Conservation (phyloP, 2,329 filamentous ascomycete species). For the Clathrospora elynae region DNA sequence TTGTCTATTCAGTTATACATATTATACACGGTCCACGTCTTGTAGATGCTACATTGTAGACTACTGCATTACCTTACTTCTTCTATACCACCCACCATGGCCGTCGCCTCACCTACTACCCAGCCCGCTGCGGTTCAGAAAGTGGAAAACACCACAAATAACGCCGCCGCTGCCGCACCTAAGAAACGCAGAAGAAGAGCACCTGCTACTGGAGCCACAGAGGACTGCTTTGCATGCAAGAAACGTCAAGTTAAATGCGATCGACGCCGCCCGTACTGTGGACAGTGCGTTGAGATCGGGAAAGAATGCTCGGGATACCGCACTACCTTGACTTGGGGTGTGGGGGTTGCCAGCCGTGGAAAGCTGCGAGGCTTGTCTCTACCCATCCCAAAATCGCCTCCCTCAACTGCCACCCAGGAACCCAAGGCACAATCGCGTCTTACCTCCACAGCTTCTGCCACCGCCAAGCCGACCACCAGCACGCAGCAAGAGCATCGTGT, state of each 20-base stretch:
- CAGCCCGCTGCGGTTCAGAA: conserved; percentile 44
- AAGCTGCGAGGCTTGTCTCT: conserved; percentile 90
- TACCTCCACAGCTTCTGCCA: conserved; percentile 29
- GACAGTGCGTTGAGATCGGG: conserved; percentile 87
- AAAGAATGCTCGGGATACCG: conserved; percentile 96
- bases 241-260: conserved; percentile 87
- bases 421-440: conserved; percentile 32
- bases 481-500: conserved; percentile 35
- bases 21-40: conserved; percentile 39
- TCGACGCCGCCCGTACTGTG: conserved; percentile 89
- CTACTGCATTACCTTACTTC: conserved; percentile 28
- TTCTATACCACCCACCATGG: conserved; percentile 33
- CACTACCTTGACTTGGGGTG: conserved; percentile 94
- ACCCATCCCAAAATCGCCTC: conserved; percentile 59
- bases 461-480: conserved; percentile 24
- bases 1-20: conserved; percentile 43
- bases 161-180: conserved; percentile 41
- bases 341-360: conserved; percentile 91
- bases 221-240: conserved; percentile 93
- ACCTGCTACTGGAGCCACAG: conserved; percentile 83
- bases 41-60: conserved; percentile 41
- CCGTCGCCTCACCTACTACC: conserved; percentile 41
- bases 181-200: conserved; percentile 82
- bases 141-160: conserved; percentile 34
- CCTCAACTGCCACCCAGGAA: conserved; percentile 34